These are phyloP conservation scores for Aspergillus awamori DNA, from an alignment of 2,329 filamentous ascomycete genomes.

Conservation along the genomic window DNA sequence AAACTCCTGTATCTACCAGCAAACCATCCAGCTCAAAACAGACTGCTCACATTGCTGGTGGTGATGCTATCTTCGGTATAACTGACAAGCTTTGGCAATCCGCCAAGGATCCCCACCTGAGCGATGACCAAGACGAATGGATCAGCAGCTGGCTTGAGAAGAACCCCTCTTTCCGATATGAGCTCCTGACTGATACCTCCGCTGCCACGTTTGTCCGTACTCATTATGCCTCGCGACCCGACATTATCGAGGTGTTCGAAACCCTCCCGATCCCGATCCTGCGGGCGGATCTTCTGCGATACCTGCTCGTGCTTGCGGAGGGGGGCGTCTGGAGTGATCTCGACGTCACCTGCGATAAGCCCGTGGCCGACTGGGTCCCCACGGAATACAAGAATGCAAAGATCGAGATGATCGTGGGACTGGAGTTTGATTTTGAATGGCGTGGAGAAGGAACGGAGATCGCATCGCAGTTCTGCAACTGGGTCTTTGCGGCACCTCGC, in stretches of 20 bases:
- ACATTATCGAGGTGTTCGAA: slow-evolving; percentile 43
- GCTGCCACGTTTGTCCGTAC: slow-evolving; percentile 37
- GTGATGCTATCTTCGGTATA: not conserved
- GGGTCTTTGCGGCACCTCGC: slow-evolving; percentile 25
- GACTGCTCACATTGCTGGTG: not conserved
- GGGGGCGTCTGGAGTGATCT: slow-evolving; percentile 50
- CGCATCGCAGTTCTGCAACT: slow-evolving; percentile 30
- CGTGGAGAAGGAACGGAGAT: slow-evolving; percentile 7
- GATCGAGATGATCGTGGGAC: slow-evolving; percentile 41
- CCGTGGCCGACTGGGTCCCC: slow-evolving; percentile 44
- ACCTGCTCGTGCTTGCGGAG: slow-evolving; percentile 44
- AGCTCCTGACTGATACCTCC: slow-evolving; percentile 30
- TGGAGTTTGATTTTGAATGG: slow-evolving; percentile 39
- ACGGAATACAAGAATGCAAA: slow-evolving; percentile 29
- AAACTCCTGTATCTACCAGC: not conserved
- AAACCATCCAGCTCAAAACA: not conserved
- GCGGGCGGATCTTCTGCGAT: slow-evolving; percentile 48
- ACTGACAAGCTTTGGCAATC: slow-evolving; percentile 9
- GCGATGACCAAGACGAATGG: slow-evolving; percentile 1
- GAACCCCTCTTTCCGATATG: slow-evolving; percentile 5
- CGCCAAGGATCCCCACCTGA: not conserved
- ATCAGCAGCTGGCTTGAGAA: not conserved
- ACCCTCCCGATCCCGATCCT: slow-evolving; percentile 42
- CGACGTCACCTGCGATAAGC: slow-evolving; percentile 37
- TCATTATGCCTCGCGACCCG: slow-evolving; percentile 38